A percentile compares a stretch with the other conserved stretches of the same genome.
Evolutionary conservation across 2,329 filamentous ascomycete species (phyloP).

Genomic region (Fusarium euwallaceae): DNA sequence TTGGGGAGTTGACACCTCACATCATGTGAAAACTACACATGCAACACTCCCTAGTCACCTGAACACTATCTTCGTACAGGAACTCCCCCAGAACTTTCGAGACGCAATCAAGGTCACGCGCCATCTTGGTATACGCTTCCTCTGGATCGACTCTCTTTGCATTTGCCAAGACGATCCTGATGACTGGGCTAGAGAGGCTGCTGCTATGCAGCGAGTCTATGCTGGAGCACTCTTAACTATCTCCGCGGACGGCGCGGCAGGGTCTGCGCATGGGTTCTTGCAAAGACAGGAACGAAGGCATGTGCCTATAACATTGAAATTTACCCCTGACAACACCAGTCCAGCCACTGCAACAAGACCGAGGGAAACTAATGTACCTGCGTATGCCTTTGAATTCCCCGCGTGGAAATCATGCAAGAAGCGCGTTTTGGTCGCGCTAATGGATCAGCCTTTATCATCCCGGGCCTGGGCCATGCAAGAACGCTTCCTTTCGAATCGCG

Average conservation of each 20-base stretch:
- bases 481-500: neutral
- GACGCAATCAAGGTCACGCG: neutral
- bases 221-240: neutral
- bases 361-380: neutral
- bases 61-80: accelerated
- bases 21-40: neutral
- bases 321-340: neutral
- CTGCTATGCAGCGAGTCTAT: neutral
- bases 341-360: neutral
- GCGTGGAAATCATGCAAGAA: neutral
- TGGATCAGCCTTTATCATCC: neutral
- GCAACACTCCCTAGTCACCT: neutral
- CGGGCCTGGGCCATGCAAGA: neutral
- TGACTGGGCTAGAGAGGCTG: neutral
- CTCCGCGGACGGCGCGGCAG: neutral
- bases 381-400: neutral
- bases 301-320: neutral
- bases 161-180: neutral
- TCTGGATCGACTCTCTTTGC: neutral
- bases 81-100: neutral
- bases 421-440: neutral
- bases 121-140: neutral
- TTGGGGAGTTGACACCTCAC: neutral
- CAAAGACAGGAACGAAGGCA: neutral
- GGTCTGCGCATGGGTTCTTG: neutral